phyloP scores from a whole-genome alignment of 2,329 filamentous ascomycete genomes.

The Ophiocordyceps camponoti-saundersi region DNA sequence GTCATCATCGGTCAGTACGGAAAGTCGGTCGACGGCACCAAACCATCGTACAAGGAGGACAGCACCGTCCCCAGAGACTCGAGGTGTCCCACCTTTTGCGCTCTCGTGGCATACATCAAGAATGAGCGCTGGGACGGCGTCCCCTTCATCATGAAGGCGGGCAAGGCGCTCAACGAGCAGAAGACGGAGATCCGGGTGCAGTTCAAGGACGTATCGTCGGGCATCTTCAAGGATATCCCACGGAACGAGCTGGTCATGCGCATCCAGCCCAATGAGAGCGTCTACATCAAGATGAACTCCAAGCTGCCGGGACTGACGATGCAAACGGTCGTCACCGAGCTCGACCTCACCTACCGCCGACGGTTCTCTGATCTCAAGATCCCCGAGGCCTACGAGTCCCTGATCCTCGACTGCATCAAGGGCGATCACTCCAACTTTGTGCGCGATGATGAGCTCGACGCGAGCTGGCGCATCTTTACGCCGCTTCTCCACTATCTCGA shows the following conservation, averaged over 20 bases:
- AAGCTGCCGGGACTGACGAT: slow-evolving; percentile 97
- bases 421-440: slow-evolving; percentile 99
- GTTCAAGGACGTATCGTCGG: slow-evolving; percentile 98
- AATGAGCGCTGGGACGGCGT: slow-evolving; percentile 99
- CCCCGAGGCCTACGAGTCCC: slow-evolving; percentile 93
- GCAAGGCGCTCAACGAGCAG: slow-evolving; percentile 97
- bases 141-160: slow-evolving; percentile 98
- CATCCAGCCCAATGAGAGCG: slow-evolving; percentile 97
- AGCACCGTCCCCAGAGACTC: slow-evolving; percentile 96
- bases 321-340: slow-evolving; percentile 97
- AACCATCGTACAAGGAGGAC: slow-evolving; percentile 96
- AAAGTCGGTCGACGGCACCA: slow-evolving; percentile 86
- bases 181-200: slow-evolving; percentile 99
- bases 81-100: slow-evolving; percentile 94
- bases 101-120: slow-evolving; percentile 95
- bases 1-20: slow-evolving; percentile 99
- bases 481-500: slow-evolving; percentile 96
- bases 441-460: slow-evolving; percentile 88
- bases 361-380: slow-evolving; percentile 99
- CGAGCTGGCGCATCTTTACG: slow-evolving; percentile 96
- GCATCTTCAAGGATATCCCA: slow-evolving; percentile 99
- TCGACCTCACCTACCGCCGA: slow-evolving; percentile 93
- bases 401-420: slow-evolving; percentile 95
- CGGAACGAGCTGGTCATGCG: slow-evolving; percentile 98
- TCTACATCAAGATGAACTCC: slow-evolving; percentile 99